Evolutionary conservation across 805 yeast species (phyloP).

Genomic region (Wickerhamiella musiphila): DNA sequence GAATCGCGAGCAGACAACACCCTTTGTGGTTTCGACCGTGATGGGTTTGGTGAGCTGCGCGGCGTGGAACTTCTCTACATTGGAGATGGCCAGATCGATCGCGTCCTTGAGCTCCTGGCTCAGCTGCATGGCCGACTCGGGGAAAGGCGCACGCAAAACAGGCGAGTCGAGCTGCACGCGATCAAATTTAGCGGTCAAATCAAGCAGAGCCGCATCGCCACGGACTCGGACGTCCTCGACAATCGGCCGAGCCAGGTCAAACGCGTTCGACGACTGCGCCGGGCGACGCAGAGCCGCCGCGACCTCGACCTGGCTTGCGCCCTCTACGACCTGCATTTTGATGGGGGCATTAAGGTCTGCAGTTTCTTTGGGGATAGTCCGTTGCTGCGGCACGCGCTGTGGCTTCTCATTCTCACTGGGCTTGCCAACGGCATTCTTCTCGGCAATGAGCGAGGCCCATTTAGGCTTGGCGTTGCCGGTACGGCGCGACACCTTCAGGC

Average conservation of each 20-base stretch:
- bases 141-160: conserved; percentile 75
- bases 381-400: conserved; percentile 1
- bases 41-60: conserved; percentile 66
- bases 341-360: conserved; percentile 7
- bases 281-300: conserved; percentile 67
- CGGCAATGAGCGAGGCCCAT: conserved; percentile 24
- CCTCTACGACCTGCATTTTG: conserved; percentile 20
- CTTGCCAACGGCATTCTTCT: background rate
- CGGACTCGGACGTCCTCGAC: conserved; percentile 53
- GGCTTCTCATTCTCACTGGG: background rate
- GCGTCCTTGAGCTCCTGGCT: conserved; percentile 63
- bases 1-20: conserved; percentile 86
- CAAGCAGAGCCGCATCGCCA: conserved; percentile 83
- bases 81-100: conserved; percentile 74
- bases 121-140: conserved; percentile 53
- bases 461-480: conserved; percentile 90
- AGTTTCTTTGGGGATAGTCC: background rate
- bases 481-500: conserved; percentile 76
- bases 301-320: conserved; percentile 27
- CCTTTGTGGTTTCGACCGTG: conserved; percentile 82
- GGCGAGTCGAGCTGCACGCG: conserved; percentile 59
- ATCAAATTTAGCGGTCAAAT: conserved; percentile 80
- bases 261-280: conserved; percentile 86
- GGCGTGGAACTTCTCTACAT: conserved; percentile 79
- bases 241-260: conserved; percentile 84